Percentiles rank a stretch among this genome's conserved stretches.
Conservation (phyloP, 1,284 basidiomycete genomes). For the Veloporphyrellus conicus region DNA sequence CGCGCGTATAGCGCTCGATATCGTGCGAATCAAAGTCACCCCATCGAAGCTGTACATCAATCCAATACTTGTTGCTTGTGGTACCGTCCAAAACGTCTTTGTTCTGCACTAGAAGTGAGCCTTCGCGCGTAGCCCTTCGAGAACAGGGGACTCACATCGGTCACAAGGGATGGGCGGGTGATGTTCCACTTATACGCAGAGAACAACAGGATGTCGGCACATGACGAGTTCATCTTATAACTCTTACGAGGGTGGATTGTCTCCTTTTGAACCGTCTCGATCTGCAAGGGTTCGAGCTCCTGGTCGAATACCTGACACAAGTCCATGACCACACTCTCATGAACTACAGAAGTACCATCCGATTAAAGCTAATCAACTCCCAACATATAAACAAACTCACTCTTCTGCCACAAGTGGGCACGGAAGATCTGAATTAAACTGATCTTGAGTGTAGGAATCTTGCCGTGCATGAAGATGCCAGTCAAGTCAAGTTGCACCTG, state of each 20-base stretch:
- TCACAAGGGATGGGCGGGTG: constrained; percentile 90
- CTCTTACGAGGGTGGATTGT: constrained; percentile 99
- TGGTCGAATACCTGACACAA: constrained; percentile 99
- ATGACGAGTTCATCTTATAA: constrained; percentile 99
- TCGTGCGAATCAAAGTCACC: constrained; percentile 99
- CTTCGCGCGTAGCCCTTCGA: background rate
- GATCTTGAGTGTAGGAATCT: constrained; percentile 97
- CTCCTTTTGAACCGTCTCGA: constrained; percentile 99
- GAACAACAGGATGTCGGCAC: constrained; percentile 95
- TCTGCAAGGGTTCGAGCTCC: constrained; percentile 95
- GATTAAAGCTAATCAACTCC: constrained; percentile 1
- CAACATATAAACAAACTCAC: constrained; percentile 35
- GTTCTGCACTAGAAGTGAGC: constrained; percentile 43
- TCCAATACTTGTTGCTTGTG: constrained; percentile 98
- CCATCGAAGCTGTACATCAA: constrained; percentile 97
- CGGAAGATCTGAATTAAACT: constrained; percentile 99
- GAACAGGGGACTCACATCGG: constrained; percentile 61
- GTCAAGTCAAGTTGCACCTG: constrained; percentile 98
- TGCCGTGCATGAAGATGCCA: constrained; percentile 94
- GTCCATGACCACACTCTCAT: constrained; percentile 95
- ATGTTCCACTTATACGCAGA: constrained; percentile 99
- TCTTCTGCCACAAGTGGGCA: constrained; percentile 99
- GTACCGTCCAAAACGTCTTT: constrained; percentile 97
- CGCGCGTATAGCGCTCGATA: constrained; percentile 94
- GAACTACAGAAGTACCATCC: constrained; percentile 45